phyloP scores from a whole-genome alignment of 257 asterid species.

The Fraxinus pennsylvanica region DNA sequence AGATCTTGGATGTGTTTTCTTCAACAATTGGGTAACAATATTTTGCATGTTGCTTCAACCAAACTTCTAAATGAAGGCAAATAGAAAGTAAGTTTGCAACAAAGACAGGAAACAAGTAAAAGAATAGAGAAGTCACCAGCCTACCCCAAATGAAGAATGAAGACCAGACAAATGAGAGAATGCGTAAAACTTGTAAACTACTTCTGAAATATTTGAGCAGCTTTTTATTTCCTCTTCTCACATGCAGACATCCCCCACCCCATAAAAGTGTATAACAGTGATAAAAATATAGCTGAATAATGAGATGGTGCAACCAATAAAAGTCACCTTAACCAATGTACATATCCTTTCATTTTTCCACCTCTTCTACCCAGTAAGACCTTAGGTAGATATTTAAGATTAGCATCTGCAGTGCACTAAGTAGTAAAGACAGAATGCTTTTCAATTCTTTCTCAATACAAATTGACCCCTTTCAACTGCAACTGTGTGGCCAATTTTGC shows the following conservation, averaged over 20 bases:
- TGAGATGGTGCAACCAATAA: not conserved
- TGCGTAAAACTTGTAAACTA: not conserved
- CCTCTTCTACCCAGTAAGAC: not conserved
- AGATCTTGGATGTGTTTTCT: not conserved
- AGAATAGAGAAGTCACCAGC: not conserved
- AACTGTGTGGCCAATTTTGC: not conserved
- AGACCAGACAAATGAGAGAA: not conserved
- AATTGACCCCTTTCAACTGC: not conserved
- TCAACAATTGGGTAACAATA: not conserved
- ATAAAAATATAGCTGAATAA: too few species aligned
- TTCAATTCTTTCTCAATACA: not conserved
- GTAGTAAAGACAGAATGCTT: not conserved
- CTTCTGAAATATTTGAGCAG: not conserved
- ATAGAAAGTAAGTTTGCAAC: not conserved
- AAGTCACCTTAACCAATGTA: not conserved
- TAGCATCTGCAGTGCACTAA: not conserved
- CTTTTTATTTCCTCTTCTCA: not conserved
- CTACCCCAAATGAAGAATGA: not conserved
- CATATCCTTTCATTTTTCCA: not conserved
- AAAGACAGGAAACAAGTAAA: not conserved
- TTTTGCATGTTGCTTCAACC: not conserved
- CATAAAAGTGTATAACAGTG: not conserved
- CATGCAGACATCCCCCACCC: not conserved
- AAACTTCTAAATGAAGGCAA: not conserved
- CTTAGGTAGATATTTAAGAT: not conserved